Conservation (phyloP, 148 eudicot species). For the Camellia granthamiana region DNA sequence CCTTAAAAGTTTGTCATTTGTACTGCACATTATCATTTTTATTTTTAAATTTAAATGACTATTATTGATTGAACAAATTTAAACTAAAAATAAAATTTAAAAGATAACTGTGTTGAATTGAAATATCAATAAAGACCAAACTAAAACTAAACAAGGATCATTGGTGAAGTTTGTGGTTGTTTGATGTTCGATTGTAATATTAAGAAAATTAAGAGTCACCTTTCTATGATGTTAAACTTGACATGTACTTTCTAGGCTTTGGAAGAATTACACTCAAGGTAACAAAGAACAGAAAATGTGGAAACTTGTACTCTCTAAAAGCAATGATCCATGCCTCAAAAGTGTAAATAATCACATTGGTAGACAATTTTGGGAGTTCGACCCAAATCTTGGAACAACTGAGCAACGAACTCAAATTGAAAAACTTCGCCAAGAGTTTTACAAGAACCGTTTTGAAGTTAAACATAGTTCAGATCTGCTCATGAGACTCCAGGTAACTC, state of each 20-base stretch:
- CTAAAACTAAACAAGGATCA: no score
- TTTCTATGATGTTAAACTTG: no score
- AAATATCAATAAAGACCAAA: no score
- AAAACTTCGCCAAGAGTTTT: slow-evolving; percentile 20
- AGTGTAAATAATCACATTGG: slow-evolving; percentile 31
- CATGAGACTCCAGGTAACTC: slow-evolving; percentile 32
- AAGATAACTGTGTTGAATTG: no score
- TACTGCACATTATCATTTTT: no score
- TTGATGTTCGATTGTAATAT: no score
- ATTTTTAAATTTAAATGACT: no score
- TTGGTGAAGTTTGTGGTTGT: no score
- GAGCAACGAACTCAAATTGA: slow-evolving; percentile 24
- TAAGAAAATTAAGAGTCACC: no score
- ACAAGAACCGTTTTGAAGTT: slow-evolving; percentile 20
- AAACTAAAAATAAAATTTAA: no score
- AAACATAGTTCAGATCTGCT: slow-evolving; percentile 41
- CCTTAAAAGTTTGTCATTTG: no score
- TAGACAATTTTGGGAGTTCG: slow-evolving; percentile 37
- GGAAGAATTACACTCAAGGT: background rate
- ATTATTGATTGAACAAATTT: no score
- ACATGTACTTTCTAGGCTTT: background rate
- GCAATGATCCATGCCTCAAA: slow-evolving; percentile 23
- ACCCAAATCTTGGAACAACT: slow-evolving; percentile 17
- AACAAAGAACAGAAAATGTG: slow-evolving; percentile 21
- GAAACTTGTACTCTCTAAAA: slow-evolving; percentile 28